Evolutionary conservation across 83 land plant genomes (phyloP).

Genomic region (Picea abies): DNA sequence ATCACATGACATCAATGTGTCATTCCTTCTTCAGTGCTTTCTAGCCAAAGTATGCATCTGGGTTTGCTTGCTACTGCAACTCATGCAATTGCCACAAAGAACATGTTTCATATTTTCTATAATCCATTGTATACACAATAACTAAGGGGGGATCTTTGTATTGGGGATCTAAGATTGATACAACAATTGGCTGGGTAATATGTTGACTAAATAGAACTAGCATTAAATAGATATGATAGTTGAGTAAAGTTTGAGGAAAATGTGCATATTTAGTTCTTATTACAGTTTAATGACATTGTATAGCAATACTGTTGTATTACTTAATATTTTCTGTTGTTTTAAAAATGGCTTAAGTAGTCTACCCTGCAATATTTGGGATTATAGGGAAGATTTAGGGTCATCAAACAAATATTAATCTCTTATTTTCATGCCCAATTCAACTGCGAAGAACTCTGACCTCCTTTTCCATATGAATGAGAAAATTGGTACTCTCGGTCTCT

Average conservation of each 20-base stretch:
- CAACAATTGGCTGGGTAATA: no score
- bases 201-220: neutral
- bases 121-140: constrained; percentile 72
- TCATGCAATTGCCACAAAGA: no score
- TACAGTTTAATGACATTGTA: no score
- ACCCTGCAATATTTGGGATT: neutral
- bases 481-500: neutral
- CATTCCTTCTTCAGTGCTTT: no score
- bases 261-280: neutral
- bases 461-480: neutral
- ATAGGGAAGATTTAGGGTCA: neutral
- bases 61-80: no score
- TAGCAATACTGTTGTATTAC: no score
- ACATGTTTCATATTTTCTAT: constrained; percentile 62
- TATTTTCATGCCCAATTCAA: neutral
- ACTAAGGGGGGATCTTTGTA: neutral
- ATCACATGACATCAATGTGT: no score
- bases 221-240: neutral
- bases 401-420: neutral
- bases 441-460: neutral
- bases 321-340: no score
- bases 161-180: neutral
- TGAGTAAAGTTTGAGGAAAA: neutral
- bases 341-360: neutral
- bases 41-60: no score